Base-by-base conservation (phyloP, 768 basidiomycete species). In the Rhodotorula toruloides region DNA sequence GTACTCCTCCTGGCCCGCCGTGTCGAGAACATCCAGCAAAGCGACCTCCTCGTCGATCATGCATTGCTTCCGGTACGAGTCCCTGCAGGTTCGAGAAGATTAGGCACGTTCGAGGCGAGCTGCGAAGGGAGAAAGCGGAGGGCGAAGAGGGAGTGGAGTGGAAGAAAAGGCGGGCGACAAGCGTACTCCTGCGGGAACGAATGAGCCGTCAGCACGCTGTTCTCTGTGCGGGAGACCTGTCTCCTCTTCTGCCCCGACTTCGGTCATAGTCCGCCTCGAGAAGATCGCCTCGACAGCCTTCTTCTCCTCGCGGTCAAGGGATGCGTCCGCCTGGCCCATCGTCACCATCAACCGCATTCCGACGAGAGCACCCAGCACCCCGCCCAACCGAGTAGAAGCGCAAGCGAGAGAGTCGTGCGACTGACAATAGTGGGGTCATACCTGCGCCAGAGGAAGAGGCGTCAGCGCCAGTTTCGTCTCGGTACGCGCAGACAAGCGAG, bases 51-150 rank as follows among this genome's bases (percentile, higher is more conserved):
- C 79, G 67, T 81, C 80, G 43, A 82, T 78, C 57, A 80, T 77
- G 61, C 78, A 77, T 68, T 81, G 81, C 68, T 81, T 98, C 71
- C 94, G 83, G 80, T 97, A 98, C 50, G 92, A 96, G 77, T 98
- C 92, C 91, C 78, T 78, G 39, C 22, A 34, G 21, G 46, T 5
- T 10, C 5, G 17, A 9, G 10, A 34, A 14, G 31, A 46, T 58
- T 36, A 58, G 57, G 6, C 13, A 16, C 22, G 25, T 12, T 36
- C 56, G 42, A 19, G n/a, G 32, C 29, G 53, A 12, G 36, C 39
- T 19, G 42, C 40, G 44, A n/a, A 54, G 46, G 31, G 36, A 10
- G 42, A 32, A 17, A 17, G 16, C 8, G 36, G 27, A 50, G 42
- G 42, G 22, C 17, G 42, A 17, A 43, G 8, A 22, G 42, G 42